Base-by-base conservation (phyloP, 345 rosid species). In the Eucalyptus melliodora region DNA sequence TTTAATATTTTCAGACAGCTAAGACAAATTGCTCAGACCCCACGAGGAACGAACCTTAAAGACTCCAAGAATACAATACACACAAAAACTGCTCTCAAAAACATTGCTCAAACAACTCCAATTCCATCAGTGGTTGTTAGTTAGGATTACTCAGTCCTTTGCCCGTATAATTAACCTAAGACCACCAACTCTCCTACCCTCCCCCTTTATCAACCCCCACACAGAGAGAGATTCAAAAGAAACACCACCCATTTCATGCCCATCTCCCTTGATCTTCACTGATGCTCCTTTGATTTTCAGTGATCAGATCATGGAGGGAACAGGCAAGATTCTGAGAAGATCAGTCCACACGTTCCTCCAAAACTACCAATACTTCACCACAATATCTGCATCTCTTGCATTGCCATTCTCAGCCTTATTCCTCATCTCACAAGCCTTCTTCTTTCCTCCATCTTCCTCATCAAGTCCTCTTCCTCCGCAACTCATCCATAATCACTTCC, bases 321-420 rank as follows among this genome's bases (percentile, higher is more conserved):
- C 86, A 13, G 34, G 56, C 89, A 87, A 85, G 67, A 93, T 96
- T 77, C 89, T 97, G 14, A 94, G 99, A 93, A 93, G 89, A 92
- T 96, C 99, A 88, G 90, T 96, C 92, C 89, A 93, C 89, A 93
- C 91, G 2, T 96, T 94, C 93, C 95, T 97, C 37, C 93, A 93
- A 87, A 92, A 95, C 88, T 96, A 94, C 88, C 95, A 95, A 11
- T 93, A 90, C 87, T 95, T 94, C 89, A 95, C 97, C 42, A 90
- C 93, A 34, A 92, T 90, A 16, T 91, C 97, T n/a, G 94, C 99
- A 27, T 23, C 93, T 17, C 87, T 94, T 23, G 94, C 93, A 30
- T 87, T 96, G 55, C 98, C 98, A 55, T 96, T 92, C 92, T 89
- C 98, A 1, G 87, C 90, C 87, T 91, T 96, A n/a, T 51, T 94